Evolutionary conservation across 352 stramenopile species (phyloP).

Genomic region (Phytophthora cryptogea): DNA sequence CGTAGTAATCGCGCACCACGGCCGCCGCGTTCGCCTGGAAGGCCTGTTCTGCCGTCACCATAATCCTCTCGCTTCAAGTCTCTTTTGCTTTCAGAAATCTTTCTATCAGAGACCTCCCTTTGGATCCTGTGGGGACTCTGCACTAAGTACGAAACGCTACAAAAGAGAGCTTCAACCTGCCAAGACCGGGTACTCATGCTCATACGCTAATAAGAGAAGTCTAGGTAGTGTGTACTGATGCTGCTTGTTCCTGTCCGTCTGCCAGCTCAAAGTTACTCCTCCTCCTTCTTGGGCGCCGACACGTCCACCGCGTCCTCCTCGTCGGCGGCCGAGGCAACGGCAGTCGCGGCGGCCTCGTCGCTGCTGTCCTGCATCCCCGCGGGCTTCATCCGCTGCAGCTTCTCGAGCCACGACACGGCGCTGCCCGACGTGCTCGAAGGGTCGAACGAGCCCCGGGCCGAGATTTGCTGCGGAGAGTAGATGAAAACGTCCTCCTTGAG

Average conservation of each 20-base stretch:
- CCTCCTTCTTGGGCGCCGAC: constrained; percentile 21
- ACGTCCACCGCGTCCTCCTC: constrained; percentile 20
- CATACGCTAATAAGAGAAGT: too few relatives aligned
- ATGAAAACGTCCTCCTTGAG: constrained; percentile 87
- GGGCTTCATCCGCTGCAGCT: constrained; percentile 88
- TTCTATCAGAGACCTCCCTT: constrained; percentile 7
- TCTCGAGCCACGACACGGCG: constrained; percentile 86
- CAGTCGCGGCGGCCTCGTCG: constrained; percentile 35
- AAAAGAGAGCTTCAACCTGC: constrained; percentile 15
- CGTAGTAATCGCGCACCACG: constrained; percentile 87
- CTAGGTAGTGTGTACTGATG: constrained; percentile 32
- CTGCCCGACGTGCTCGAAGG: constrained; percentile 66
- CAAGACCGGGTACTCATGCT: too few relatives aligned
- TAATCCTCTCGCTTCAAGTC: constrained; percentile 30
- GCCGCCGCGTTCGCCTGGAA: constrained; percentile 80
- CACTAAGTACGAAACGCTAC: constrained; percentile 28
- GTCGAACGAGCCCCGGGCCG: constrained; percentile 68
- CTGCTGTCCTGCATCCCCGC: constrained; percentile 46
- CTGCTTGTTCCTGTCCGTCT: constrained; percentile 5
- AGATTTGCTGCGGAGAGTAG: constrained; percentile 80
- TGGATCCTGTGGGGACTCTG: not conserved
- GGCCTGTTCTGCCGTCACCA: constrained; percentile 69
- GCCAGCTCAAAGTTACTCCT: constrained; percentile 19
- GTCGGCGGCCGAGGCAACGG: constrained; percentile 30
- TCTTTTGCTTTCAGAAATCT: constrained; percentile 32